Base-by-base conservation (phyloP, 192 early-diverging fungal genomes). In the Backusella australiensis region DNA sequence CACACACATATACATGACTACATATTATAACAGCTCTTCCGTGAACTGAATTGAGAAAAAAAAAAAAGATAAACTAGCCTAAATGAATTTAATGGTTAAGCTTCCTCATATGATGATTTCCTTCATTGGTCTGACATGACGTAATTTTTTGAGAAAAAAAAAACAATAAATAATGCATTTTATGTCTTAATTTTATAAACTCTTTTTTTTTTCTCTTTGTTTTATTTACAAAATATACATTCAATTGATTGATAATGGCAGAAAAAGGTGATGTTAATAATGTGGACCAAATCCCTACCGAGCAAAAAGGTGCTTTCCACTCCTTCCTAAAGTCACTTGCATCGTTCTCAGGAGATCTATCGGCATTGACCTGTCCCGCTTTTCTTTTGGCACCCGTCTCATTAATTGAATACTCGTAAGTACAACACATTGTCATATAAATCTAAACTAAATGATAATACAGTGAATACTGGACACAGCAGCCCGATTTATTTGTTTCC, bases 291-390 rank as follows among this genome's bases (percentile, higher is more conserved):
- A 79, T 91, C n/a, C 88, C 90, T 14, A 72, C 83, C 29, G 86
- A 88, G 41, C 85, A 90, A 70, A 86, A 86, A 69, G 87, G 87
- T 32, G 88, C 88, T 41, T 86, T 93, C 72, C 83, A 87, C 66
- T 85, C 84, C 3, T 92, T 93, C 71, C 44, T 92, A 63, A 85
- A 88, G 73, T 88, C 88, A 21, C 77, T 94, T 11, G 85, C 90
- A 19, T 87, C 91, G 52, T 92, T 92, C 70, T 91, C 93, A 17
- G 93, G 93, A 17, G 93, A 94, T 77, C 85, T 94, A 63, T 93
- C 91, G 6, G 82, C 87, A 56, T 82, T 94, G 52, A 93, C 93
- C 9, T 92, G 91, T 76, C 93, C 93, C 67, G 88, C 90, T 39
- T 94, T 93, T 76, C 75, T 94, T 11, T 83, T 94, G 14, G 90